A percentile compares a stretch with the other conserved stretches of the same genome.
These are phyloP conservation scores for Fusarium staphyleae DNA, from an alignment of 2,329 filamentous ascomycete species.

Conservation along the genomic window DNA sequence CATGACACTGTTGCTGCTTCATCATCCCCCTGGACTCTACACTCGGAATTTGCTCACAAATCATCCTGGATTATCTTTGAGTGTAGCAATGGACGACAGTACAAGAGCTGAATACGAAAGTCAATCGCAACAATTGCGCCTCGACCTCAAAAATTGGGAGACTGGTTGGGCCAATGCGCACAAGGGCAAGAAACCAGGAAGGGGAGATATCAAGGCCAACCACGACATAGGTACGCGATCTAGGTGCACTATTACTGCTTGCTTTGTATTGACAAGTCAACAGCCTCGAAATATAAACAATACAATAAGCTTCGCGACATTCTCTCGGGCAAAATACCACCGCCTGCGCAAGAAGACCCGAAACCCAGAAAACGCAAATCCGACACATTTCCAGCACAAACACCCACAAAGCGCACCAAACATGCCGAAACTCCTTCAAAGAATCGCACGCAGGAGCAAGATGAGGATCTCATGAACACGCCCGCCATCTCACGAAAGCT, in stretches of 20 bases:
- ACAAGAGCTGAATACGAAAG: slow-evolving; percentile 56
- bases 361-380: slow-evolving; percentile 52
- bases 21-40: background rate
- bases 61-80: background rate
- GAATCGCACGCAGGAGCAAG: slow-evolving; percentile 40
- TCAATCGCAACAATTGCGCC: slow-evolving; percentile 64
- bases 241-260: background rate
- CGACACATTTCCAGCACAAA: slow-evolving; percentile 48
- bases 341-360: slow-evolving; percentile 49
- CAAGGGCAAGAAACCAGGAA: slow-evolving; percentile 71
- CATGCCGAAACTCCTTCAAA: slow-evolving; percentile 58
- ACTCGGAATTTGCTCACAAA: background rate
- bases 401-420: slow-evolving; percentile 60
- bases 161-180: slow-evolving; percentile 68
- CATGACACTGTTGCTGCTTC: slow-evolving; percentile 5
- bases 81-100: slow-evolving; percentile 54
- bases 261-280: background rate
- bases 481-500: slow-evolving; percentile 65
- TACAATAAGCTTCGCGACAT: slow-evolving; percentile 72
- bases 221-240: slow-evolving; percentile 68
- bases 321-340: slow-evolving; percentile 59
- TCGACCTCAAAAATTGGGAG: slow-evolving; percentile 78
- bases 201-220: slow-evolving; percentile 79
- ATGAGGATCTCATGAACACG: slow-evolving; percentile 58
- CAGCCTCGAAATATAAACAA: slow-evolving; percentile 77